Evolutionary conservation across 139 green algal genomes (phyloP), one percentile per base, ranked within the genome.

Genomic region (Nannochloris sp.): DNA sequence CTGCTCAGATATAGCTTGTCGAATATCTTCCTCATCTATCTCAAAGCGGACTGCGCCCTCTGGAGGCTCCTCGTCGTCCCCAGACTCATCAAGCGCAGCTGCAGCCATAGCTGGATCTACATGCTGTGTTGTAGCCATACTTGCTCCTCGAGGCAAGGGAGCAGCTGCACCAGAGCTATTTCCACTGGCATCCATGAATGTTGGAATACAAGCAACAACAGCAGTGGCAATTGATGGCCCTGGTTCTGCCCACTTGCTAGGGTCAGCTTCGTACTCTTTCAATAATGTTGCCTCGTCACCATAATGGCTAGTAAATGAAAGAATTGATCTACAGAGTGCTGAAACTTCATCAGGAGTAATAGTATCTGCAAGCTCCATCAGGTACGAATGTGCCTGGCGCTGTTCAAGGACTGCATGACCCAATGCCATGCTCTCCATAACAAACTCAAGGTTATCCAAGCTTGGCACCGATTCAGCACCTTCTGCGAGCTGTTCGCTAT

Each of bases 341-440:
- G 93, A 92, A 23, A 95, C 79, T 58, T 94, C 86, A 17, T 87
- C 85, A 57, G 91, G 61, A 6, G 80, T 87, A 53, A 95, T 84
- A 49, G 69, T 82, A 40, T 89, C 79, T 30, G 81, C 82, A n/a
- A 88, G 67, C 29, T 68, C 50, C 30, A 77, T 30, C 79, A 96
- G 80, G 31, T 59, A 63, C 29, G 68, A 65, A 48, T 87, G 75
- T 2, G 80, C 79, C 68, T 89, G 64, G 31, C 11, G 20, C 46
- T 86, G 84, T 44, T 86, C 76, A 62, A 89, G 87, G 31, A 97
- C 77, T 8, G 78, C 87, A 84, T 97, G 88, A 2, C 88, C 88
- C 56, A 95, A 84, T 14, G 93, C 92, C 51, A 96, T 76, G 66
- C 62, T 87, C 79, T 99, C 93, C 93, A 99, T 99, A 49, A 96